These are phyloP conservation scores for Geotrichum reessii DNA, from an alignment of 1,139 yeast species.

Conservation along the genomic window DNA sequence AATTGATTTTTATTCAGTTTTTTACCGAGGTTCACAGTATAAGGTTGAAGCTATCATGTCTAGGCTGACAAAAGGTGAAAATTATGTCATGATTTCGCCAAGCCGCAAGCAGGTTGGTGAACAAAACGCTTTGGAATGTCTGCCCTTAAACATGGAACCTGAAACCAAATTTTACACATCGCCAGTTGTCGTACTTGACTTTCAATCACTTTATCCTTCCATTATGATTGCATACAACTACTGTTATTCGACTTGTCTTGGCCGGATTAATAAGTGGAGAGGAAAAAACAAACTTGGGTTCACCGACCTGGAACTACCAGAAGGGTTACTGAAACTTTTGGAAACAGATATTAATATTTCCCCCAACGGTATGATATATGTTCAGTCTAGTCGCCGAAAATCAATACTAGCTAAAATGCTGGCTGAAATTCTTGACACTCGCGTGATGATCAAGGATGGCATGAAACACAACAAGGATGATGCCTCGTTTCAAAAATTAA, in stretches of 20 bases:
- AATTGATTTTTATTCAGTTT: slow-evolving; percentile 80
- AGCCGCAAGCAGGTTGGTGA: slow-evolving; percentile 73
- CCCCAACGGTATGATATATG: slow-evolving; percentile 84
- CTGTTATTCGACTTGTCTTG: slow-evolving; percentile 83
- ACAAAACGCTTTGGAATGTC: slow-evolving; percentile 80
- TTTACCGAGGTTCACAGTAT: slow-evolving; percentile 86
- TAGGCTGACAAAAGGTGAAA: slow-evolving; percentile 71
- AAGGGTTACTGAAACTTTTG: slow-evolving; percentile 53
- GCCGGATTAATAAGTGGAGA: slow-evolving; percentile 53
- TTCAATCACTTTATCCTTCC: slow-evolving; percentile 91
- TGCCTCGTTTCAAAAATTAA: slow-evolving; percentile 47
- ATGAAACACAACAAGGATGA: slow-evolving; percentile 48
- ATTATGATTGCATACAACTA: slow-evolving; percentile 86
- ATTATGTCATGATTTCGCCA: slow-evolving; percentile 69
- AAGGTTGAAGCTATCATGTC: slow-evolving; percentile 81
- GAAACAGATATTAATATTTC: slow-evolving; percentile 57
- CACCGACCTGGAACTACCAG: slow-evolving; percentile 45
- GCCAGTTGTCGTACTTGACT: slow-evolving; percentile 84
- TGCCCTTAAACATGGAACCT: slow-evolving; percentile 92
- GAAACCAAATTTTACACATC: slow-evolving; percentile 76
- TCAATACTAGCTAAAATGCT: slow-evolving; percentile 81
- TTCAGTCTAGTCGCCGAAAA: slow-evolving; percentile 56
- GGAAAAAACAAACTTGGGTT: slow-evolving; percentile 49
- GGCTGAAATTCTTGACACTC: slow-evolving; percentile 69
- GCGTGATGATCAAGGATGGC: slow-evolving; percentile 72